Percentiles rank a stretch among this genome's conserved stretches.
phyloP scores from a whole-genome alignment of 2,329 filamentous ascomycete genomes.

The Alternaria sp. region DNA sequence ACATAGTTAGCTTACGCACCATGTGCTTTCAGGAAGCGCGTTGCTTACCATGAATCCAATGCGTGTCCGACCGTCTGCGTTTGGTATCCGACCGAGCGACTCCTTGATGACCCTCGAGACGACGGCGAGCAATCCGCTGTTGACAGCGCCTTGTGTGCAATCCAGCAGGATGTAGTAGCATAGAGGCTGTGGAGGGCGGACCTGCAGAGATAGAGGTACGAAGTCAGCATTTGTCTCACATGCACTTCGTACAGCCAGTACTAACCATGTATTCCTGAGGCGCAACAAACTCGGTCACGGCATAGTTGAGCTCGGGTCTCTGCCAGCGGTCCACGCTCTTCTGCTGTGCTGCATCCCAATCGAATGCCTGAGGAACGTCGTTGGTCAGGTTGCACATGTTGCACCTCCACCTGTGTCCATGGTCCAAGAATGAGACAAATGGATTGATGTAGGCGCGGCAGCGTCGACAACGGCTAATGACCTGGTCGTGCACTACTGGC shows the following conservation, averaged over 20 bases:
- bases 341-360: conserved; percentile 93
- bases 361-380: conserved; percentile 97
- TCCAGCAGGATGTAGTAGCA: conserved; percentile 38
- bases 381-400: conserved; percentile 99
- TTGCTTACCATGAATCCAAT: conserved; percentile 78
- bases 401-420: conserved; percentile 97
- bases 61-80: conserved; percentile 89
- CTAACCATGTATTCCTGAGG: conserved; percentile 97
- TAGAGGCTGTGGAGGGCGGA: conserved; percentile 87
- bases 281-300: conserved; percentile 97
- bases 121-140: conserved; percentile 82
- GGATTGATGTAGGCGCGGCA: conserved; percentile 96
- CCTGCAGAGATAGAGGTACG: not conserved
- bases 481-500: conserved; percentile 92
- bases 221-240: not conserved
- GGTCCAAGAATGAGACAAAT: conserved; percentile 91
- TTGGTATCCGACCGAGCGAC: conserved; percentile 96
- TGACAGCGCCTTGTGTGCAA: conserved; percentile 70
- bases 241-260: not conserved
- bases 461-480: conserved; percentile 94
- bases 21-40: not conserved
- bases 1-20: not conserved
- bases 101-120: conserved; percentile 92
- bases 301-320: conserved; percentile 88
- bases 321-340: conserved; percentile 93